Conservation (phyloP, 495 filamentous ascomycete genomes). For the Thermothielavioides terrestris region DNA sequence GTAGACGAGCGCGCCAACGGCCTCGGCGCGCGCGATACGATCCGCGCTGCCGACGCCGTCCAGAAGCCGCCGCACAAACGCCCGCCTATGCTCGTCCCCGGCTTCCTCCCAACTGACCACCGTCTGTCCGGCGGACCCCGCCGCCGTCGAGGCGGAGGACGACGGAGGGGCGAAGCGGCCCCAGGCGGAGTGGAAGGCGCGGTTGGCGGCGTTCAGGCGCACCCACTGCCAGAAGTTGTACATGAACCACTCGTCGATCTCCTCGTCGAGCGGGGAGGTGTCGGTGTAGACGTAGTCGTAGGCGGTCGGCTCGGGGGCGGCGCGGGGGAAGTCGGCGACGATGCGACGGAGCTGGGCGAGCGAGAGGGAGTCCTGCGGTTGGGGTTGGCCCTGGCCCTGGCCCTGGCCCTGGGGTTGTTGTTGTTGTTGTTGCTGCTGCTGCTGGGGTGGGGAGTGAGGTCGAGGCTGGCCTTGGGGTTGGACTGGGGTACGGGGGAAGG, state of each 20-base stretch:
- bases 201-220: slow-evolving; percentile 58
- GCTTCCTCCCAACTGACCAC: neutral
- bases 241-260: slow-evolving; percentile 93
- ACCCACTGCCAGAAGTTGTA: slow-evolving; percentile 70
- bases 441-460: neutral
- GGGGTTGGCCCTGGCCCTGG: neutral
- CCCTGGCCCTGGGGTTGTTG: slow-evolving; percentile 1
- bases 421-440: neutral
- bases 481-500: neutral
- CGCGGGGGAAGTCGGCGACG: slow-evolving; percentile 69
- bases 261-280: slow-evolving; percentile 67
- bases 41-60: slow-evolving; percentile 38
- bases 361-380: slow-evolving; percentile 66
- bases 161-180: slow-evolving; percentile 17
- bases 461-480: neutral
- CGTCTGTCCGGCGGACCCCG: neutral
- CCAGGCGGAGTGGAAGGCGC: slow-evolving; percentile 58
- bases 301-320: slow-evolving; percentile 63
- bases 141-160: neutral
- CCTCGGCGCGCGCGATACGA: slow-evolving; percentile 47
- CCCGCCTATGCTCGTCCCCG: slow-evolving; percentile 10
- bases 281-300: slow-evolving; percentile 93
- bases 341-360: slow-evolving; percentile 71
- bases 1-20: slow-evolving; percentile 70
- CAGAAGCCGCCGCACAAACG: slow-evolving; percentile 30